These are phyloP conservation scores for Ilyonectria destructans DNA, from an alignment of 2,329 filamentous ascomycete genomes.

Conservation along the genomic window DNA sequence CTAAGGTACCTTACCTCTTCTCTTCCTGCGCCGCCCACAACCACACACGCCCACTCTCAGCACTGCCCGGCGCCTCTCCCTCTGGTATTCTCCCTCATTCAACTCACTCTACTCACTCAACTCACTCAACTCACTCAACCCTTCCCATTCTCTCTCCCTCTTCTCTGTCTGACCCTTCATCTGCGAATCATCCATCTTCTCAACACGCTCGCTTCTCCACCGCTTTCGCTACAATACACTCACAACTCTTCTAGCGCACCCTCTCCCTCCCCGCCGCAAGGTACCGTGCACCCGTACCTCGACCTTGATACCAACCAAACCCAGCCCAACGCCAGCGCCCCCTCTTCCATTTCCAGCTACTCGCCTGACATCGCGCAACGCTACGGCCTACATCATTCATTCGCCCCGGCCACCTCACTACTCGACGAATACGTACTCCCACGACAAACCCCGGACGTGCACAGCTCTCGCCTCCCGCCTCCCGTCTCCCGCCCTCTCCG, in stretches of 20 bases:
- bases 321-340: constrained; percentile 24
- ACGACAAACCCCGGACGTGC: constrained; percentile 23
- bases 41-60: constrained; percentile 2
- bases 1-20: background rate
- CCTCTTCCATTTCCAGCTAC: constrained; percentile 20
- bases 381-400: constrained; percentile 23
- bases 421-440: constrained; percentile 33
- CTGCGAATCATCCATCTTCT: constrained; percentile 7
- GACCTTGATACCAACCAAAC: constrained; percentile 31
- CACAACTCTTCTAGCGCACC: constrained; percentile 18
- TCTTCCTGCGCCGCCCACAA: background rate
- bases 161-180: constrained; percentile 15
- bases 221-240: constrained; percentile 11
- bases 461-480: constrained; percentile 27
- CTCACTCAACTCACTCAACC: background rate
- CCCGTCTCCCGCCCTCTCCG: constrained; percentile 10
- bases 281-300: constrained; percentile 21
- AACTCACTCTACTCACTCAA: constrained; percentile 1
- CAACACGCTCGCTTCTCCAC: constrained; percentile 10
- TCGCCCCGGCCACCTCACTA: constrained; percentile 8
- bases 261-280: constrained; percentile 3
- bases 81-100: constrained; percentile 8
- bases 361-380: constrained; percentile 35
- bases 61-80: constrained; percentile 8
- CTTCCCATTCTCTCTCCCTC: constrained; percentile 10